phyloP scores from a whole-genome alignment of 345 rosid species.

The Gossypium rotundifolium region DNA sequence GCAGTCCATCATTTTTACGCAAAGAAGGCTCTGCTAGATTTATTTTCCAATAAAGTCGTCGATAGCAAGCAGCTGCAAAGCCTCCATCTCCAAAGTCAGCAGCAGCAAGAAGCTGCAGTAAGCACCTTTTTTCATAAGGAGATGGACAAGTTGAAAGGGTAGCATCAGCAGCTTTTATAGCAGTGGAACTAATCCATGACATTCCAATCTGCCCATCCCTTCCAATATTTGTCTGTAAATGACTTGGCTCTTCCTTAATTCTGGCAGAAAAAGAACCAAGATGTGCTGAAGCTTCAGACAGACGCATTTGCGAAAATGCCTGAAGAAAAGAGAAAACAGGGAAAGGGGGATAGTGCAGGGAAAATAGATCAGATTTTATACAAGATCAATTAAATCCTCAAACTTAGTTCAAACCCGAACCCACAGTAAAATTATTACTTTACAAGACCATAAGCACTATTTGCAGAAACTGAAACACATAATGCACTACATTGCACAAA shows the following conservation, averaged over 20 bases:
- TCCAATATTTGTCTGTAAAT: conserved; percentile 43
- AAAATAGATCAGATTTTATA: conserved; percentile 12
- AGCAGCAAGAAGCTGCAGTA: conserved; percentile 82
- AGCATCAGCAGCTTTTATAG: conserved; percentile 88
- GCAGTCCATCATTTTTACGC: conserved; percentile 57
- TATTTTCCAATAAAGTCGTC: conserved; percentile 83
- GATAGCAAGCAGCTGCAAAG: conserved; percentile 62
- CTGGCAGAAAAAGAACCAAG: conserved; percentile 86
- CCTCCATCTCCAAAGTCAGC: conserved; percentile 97
- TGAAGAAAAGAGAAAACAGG: conserved; percentile 23
- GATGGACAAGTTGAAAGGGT: conserved; percentile 85
- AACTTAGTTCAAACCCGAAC: not conserved
- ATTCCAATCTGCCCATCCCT: conserved; percentile 62
- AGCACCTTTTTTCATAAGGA: conserved; percentile 94
- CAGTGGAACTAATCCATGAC: conserved; percentile 84
- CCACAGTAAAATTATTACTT: not conserved
- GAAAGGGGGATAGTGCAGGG: not conserved
- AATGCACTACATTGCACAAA: not conserved
- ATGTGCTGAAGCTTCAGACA: conserved; percentile 97
- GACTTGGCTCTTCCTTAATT: conserved; percentile 70
- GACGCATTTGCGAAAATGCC: conserved; percentile 98
- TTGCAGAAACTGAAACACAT: not conserved
- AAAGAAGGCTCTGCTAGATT: conserved; percentile 88
- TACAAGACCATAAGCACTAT: not conserved
- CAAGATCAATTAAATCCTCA: not conserved